Conservation (phyloP, 2,329 filamentous ascomycete species). For the Helotiales sp. region DNA sequence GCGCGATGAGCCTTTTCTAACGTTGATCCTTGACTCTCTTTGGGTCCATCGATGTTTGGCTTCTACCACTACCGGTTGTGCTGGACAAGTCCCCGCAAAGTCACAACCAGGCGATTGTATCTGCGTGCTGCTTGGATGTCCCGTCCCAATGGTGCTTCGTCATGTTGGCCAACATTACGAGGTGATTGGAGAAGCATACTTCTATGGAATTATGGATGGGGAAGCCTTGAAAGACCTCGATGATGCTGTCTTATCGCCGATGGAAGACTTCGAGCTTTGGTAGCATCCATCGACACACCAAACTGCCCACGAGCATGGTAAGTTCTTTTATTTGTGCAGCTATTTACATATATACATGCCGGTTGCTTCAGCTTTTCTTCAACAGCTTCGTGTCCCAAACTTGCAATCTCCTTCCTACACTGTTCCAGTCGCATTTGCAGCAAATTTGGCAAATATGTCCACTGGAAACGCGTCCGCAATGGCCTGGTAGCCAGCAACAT, state of each 20-base stretch:
- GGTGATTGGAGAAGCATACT: constrained; percentile 8
- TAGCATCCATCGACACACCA: too few relatives aligned
- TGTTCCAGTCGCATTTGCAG: background rate
- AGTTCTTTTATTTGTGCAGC: background rate
- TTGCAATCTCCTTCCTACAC: background rate
- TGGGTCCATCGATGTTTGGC: background rate
- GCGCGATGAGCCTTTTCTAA: background rate
- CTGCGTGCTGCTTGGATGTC: constrained; percentile 7
- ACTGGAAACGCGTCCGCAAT: constrained; percentile 60
- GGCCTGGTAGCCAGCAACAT: constrained; percentile 56
- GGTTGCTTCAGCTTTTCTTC: too few relatives aligned
- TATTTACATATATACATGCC: background rate
- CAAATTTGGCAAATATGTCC: constrained; percentile 43
- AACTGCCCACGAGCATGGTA: background rate
- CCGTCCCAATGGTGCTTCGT: constrained; percentile 2
- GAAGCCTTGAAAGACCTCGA: background rate
- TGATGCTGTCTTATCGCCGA: background rate
- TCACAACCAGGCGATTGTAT: background rate
- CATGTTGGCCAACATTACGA: background rate
- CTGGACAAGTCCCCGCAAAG: background rate
- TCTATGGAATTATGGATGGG: constrained; percentile 14
- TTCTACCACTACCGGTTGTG: background rate
- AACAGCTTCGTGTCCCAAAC: background rate
- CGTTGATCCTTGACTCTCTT: background rate
- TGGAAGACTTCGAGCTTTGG: background rate